phyloP scores from a whole-genome alignment of 495 filamentous ascomycete genomes.

The Copromyces sp. region DNA sequence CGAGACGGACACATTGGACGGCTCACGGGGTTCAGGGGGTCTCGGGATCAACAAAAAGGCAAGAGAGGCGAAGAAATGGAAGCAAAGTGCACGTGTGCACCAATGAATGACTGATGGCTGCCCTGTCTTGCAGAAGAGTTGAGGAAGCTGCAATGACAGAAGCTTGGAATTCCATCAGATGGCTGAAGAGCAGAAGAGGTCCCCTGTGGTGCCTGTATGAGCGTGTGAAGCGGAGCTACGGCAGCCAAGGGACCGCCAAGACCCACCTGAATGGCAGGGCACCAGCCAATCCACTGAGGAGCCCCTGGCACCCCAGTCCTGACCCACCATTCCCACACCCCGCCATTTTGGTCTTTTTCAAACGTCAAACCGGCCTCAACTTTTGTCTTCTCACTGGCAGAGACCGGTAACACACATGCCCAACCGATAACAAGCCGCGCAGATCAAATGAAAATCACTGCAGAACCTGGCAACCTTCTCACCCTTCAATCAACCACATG shows the following conservation, averaged over 20 bases:
- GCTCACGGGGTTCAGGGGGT: not conserved
- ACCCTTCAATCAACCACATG: not conserved
- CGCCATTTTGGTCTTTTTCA: not conserved
- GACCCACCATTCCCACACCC: not conserved
- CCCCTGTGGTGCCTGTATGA: not conserved
- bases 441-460: slow-evolving; percentile 7
- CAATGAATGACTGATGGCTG: not conserved
- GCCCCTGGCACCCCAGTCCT: not conserved
- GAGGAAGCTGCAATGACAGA: not conserved
- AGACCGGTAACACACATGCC: not conserved
- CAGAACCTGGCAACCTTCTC: slow-evolving; percentile 6
- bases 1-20: slow-evolving; percentile 4
- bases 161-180: not conserved
- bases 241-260: not conserved
- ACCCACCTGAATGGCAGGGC: not conserved
- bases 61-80: not conserved
- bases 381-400: not conserved
- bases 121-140: not conserved
- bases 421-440: not conserved
- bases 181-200: not conserved
- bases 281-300: not conserved
- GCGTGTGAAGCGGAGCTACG: not conserved
- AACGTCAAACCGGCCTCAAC: not conserved
- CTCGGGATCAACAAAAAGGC: not conserved
- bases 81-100: not conserved